Base-by-base conservation (phyloP, 805 yeast genomes). In the Yamadazyma olivae region DNA sequence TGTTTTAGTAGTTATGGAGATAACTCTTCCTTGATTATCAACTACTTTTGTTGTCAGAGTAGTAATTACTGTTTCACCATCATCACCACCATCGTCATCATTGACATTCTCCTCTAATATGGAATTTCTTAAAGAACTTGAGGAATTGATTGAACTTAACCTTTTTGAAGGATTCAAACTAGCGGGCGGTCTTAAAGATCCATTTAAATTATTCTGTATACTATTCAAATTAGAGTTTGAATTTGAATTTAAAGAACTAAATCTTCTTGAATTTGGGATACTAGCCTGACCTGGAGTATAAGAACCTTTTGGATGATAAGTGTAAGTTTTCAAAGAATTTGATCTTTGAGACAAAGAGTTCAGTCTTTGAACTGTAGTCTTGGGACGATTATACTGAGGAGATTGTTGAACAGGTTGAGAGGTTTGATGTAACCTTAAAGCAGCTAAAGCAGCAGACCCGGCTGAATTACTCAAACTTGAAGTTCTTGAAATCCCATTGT, bases 21-120 rank as follows among this genome's bases (percentile, higher is more conserved):
- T 58, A 2, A 67, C 60, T 41, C 71, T 50, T 13, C 74, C 74
- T 18, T 41, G 53, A 3, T 66, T 44, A 36, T 67, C 74, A 6
- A 64, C 53, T 10, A 66, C 59, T 38, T 61, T 65, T 17, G 71
- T 67, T 5, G 71, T 67, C 40, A 63, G 65, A 20, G 71, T 66
- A n/a, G 70, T 64, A 13, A 66, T 45, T 5, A 60, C 44, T 12
- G 46, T 49, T 14, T 51, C 58, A 5, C 48, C 60, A 19, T 44
- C 52, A 13, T 41, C 41, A 10, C 35, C 34, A n/a, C 30, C 15
- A 8, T 31, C 39, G 17, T 41, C 48, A 16, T 25, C 14, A 10
- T n/a, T n/a, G n/a, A n/a, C n/a, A n/a, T n/a, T n/a, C n/a, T 15
- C 7, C 10, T 28, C 28, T 12, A 21, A 14, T 23, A 17, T n/a